Base-by-base conservation (phyloP, 495 filamentous ascomycete species). In the Penicillium paradoxum region DNA sequence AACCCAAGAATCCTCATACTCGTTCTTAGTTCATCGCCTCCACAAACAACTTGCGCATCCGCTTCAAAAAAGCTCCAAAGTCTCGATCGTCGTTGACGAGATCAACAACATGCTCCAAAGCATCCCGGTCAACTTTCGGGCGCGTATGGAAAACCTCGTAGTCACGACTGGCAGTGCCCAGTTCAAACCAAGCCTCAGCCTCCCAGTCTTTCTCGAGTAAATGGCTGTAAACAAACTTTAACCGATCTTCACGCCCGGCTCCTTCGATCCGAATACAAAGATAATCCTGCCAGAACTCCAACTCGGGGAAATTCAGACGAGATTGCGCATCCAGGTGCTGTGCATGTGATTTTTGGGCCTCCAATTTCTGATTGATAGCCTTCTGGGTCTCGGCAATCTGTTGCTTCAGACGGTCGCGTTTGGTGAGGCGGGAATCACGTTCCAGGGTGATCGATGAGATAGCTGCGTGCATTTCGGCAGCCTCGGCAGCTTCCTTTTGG, bases 261-360 rank as follows among this genome's bases (percentile, higher is more conserved):
- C 93, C 93, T 66, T 97, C 91, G 64, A 98, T 92, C 45, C 86
- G 76, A 73, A 97, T 60, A 52, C 92, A 87, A 54, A 98, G 74
- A 66, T 90, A 90, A 50, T 88, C 85, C 63, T 95, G 85, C 95
- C 95, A 98, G 68, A 98, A 97, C 34, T 90, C 86, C 34, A 97
- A 77, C 68, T 98, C 93, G 2, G 93, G 93, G 38, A 86, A 79
- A 68, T 97, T 96, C 54, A 88, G 85, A 37, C 89, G 80, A 32
- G 86, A 78, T 69, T 97, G 92, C 25, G 83, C 76, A 64, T 95
- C 87, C 22, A 91, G 63, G 54, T 87, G 79, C 45, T 81, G 78
- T 21, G 80, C 74, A 55, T 86, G 78, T 45, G 73, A 72, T 52
- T 80, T 78, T 65, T 86, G 84, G 13, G 82, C 80, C 48, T 84